Evolutionary conservation across 2,329 filamentous ascomycete genomes (phyloP).

Genomic region (Xylaria sp.): DNA sequence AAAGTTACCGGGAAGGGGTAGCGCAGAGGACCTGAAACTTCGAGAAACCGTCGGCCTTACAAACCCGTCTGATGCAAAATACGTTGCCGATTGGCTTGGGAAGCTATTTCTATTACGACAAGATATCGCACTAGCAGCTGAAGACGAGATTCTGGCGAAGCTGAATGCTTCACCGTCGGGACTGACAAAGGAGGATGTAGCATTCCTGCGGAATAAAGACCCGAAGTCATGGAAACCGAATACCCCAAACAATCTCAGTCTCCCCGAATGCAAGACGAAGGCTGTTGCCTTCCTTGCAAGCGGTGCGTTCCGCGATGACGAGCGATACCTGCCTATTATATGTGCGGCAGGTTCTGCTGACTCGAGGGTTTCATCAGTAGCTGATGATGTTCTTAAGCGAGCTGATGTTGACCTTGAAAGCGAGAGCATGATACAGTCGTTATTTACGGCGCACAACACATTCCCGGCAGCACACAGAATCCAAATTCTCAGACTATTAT

Average conservation of each 20-base stretch:
- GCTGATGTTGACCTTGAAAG: slow-evolving; percentile 80
- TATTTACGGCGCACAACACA: slow-evolving; percentile 81
- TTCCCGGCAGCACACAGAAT: slow-evolving; percentile 78
- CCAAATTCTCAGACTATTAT: slow-evolving; percentile 78
- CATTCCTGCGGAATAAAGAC: slow-evolving; percentile 75
- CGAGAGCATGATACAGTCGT: slow-evolving; percentile 65
- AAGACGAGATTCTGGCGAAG: slow-evolving; percentile 44
- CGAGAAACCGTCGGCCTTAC: slow-evolving; percentile 73
- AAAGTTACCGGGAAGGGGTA: slow-evolving; percentile 79
- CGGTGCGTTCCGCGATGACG: slow-evolving; percentile 83
- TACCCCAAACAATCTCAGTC: slow-evolving; percentile 69
- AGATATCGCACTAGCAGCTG: slow-evolving; percentile 49
- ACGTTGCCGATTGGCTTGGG: slow-evolving; percentile 79
- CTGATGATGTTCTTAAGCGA: slow-evolving; percentile 88
- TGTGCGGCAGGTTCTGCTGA: slow-evolving; percentile 87
- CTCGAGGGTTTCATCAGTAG: slow-evolving; percentile 82
- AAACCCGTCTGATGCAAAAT: slow-evolving; percentile 74
- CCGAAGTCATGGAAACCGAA: slow-evolving; percentile 75
- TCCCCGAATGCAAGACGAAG: slow-evolving; percentile 76
- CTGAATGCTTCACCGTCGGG: slow-evolving; percentile 60
- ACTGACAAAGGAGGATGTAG: slow-evolving; percentile 72
- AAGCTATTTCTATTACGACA: slow-evolving; percentile 78
- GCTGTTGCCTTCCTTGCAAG: slow-evolving; percentile 80
- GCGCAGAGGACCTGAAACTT: slow-evolving; percentile 78
- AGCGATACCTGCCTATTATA: slow-evolving; percentile 85